Conservation (phyloP, 1,139 yeast genomes). For the Candida albicans region DNA sequence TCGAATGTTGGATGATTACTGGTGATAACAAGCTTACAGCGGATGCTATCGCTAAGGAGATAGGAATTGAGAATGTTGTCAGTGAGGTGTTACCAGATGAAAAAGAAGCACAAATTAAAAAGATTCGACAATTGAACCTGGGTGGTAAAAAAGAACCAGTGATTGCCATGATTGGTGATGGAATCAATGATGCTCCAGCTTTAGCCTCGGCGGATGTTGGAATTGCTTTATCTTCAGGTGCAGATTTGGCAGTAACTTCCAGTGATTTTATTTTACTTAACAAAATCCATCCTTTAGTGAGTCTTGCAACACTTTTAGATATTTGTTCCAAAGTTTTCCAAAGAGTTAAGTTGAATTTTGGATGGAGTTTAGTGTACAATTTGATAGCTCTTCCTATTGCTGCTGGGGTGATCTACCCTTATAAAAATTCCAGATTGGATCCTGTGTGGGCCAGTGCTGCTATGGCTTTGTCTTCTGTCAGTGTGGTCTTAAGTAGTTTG, state of each 20-base stretch:
- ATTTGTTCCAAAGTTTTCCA: slow-evolving; percentile 46
- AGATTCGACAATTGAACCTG: slow-evolving; percentile 44
- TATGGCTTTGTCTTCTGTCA: slow-evolving; percentile 62
- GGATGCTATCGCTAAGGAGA: slow-evolving; percentile 60
- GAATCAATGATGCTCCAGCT: slow-evolving; percentile 66
- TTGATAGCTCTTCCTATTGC: slow-evolving; percentile 60
- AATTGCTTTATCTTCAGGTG: slow-evolving; percentile 57
- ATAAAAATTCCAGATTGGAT: slow-evolving; percentile 48
- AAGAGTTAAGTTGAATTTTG: slow-evolving; percentile 58
- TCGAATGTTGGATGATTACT: slow-evolving; percentile 69
- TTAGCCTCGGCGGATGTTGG: slow-evolving; percentile 61
- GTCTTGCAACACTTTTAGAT: slow-evolving; percentile 50
- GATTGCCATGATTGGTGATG: slow-evolving; percentile 67
- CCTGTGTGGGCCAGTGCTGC: slow-evolving; percentile 72
- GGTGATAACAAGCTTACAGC: slow-evolving; percentile 76
- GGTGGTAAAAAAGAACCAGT: slow-evolving; percentile 18
- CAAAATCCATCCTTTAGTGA: slow-evolving; percentile 45
- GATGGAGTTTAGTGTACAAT: slow-evolving; percentile 22
- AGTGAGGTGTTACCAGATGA: slow-evolving; percentile 76
- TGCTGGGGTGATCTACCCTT: slow-evolving; percentile 63
- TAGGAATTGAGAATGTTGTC: slow-evolving; percentile 64
- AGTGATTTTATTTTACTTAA: slow-evolving; percentile 57
- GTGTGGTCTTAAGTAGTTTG: slow-evolving; percentile 58
- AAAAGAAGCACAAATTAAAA: slow-evolving; percentile 59
- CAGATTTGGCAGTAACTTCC: slow-evolving; percentile 59